These are phyloP conservation scores for Paramecium bursaria DNA, from an alignment of 73 alveolate species.

Conservation along the genomic window DNA sequence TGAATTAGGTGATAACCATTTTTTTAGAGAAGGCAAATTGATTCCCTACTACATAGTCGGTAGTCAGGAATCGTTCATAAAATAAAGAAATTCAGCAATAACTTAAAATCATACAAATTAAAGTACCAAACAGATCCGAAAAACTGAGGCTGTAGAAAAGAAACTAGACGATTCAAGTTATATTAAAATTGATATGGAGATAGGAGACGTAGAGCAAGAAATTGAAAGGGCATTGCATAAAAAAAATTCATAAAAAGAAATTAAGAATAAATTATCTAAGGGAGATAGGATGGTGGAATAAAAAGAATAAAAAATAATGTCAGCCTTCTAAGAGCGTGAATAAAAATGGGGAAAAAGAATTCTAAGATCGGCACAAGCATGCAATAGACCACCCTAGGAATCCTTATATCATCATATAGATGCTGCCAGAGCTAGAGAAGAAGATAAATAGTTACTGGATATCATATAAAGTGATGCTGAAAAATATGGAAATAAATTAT, in stretches of 20 bases:
- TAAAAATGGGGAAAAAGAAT: conserved; percentile 46
- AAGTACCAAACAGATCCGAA: conserved; percentile 7
- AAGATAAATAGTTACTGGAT: conserved; percentile 42
- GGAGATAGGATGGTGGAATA: background rate
- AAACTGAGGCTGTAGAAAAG: background rate
- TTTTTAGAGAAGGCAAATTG: conserved; percentile 24
- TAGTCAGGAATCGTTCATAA: conserved; percentile 33
- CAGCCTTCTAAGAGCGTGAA: background rate
- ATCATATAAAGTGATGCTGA: conserved; percentile 23
- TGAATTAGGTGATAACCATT: conserved; percentile 20
- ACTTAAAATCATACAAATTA: conserved; percentile 3
- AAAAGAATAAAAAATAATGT: conserved; percentile 31
- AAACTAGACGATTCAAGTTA: conserved; percentile 22
- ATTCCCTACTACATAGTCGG: conserved; percentile 41
- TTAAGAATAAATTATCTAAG: background rate
- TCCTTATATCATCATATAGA: conserved; percentile 56
- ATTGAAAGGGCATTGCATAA: conserved; percentile 28
- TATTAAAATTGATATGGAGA: conserved; percentile 42
- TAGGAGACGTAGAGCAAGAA: conserved; percentile 48
- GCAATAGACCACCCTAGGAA: conserved; percentile 28
- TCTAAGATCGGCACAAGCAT: conserved; percentile 44
- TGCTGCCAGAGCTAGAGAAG: conserved; percentile 27
- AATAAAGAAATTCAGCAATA: conserved; percentile 10
- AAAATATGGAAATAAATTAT: conserved; percentile 43
- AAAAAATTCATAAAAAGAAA: conserved; percentile 21